phyloP scores from a whole-genome alignment of 257 asterid genomes.

The Oldenlandia corymbosa region DNA sequence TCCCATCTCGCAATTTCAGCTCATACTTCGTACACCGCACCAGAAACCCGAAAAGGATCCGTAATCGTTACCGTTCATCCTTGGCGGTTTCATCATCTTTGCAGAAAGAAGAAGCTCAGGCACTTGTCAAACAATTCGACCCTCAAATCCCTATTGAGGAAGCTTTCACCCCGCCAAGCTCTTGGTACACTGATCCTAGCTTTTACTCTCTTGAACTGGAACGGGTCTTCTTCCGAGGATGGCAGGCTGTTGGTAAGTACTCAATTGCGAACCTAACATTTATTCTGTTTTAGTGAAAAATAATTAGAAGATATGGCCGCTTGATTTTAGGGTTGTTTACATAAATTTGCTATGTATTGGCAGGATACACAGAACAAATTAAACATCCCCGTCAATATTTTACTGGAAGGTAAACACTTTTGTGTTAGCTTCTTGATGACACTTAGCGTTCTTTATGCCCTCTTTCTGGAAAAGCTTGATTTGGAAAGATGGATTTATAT shows the following conservation, averaged over 20 bases:
- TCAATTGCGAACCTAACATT: not conserved
- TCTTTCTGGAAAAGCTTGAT: not conserved
- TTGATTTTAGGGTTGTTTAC: not conserved
- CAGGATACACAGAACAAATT: constrained; percentile 66
- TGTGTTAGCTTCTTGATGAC: not conserved
- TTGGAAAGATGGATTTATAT: not conserved
- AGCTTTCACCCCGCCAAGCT: constrained; percentile 73
- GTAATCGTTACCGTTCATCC: not conserved
- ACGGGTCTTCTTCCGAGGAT: constrained; percentile 59
- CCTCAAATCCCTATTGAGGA: constrained; percentile 64
- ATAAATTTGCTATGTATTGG: not conserved
- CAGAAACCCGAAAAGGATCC: not conserved
- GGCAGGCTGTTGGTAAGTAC: constrained; percentile 64
- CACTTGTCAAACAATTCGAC: constrained; percentile 44
- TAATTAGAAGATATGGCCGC: not conserved
- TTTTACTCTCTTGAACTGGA: constrained; percentile 56
- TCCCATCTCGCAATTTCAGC: not conserved
- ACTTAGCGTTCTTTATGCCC: not conserved
- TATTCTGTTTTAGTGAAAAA: not conserved
- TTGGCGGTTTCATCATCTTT: constrained; percentile 6
- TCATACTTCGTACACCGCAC: not conserved
- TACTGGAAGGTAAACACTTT: constrained; percentile 91
- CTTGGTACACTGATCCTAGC: constrained; percentile 69
- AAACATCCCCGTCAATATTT: constrained; percentile 58
- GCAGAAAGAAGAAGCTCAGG: constrained; percentile 11